Base-by-base conservation (phyloP, 1,139 yeast species). In the Yamadazyma conglobata region DNA sequence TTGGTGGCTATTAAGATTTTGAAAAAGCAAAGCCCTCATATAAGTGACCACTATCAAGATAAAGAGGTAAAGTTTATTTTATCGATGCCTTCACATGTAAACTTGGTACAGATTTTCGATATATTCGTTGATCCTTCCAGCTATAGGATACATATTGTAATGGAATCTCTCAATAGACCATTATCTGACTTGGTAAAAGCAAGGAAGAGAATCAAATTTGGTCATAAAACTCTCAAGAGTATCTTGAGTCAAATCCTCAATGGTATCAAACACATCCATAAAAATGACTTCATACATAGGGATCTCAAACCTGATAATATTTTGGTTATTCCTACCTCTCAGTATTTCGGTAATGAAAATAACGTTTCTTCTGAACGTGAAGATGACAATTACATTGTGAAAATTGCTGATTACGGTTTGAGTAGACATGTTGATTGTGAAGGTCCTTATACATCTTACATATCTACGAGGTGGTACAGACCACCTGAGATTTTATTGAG, bases 391-490 rank as follows among this genome's bases (percentile, higher is more conserved):
- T 81, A 78, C 44, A 70, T 79, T 7, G 75, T 88, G 16, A 91
- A 91, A 54, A 60, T 91, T 28, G 95, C 95, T 3, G 98, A 91
- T 55, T 91, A 85, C 56, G 97, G 98, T 0, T 69, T 89, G 31
- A 85, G 96, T 10, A 73, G 96, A 41, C 77, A 74, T 41, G 60
- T 74, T 10, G 60, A 65, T 26, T 73, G 76, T 47, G 50, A 51
- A 18, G 70, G 68, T 32, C 75, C 78, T 0, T 85, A 74, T 50
- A 81, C 94, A 0, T 76, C 84, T 1, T 91, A 91, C 48, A 93
- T 91, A 6, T 84, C 96, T 0, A 91, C 97, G 0, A 72, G 98
- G 46, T 91, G 97, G 97, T 91, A 91, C 54, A 68, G 98, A 38
- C 80, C 96, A 0, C 98, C 98, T 0, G 98, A 91, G 56, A 82